Percentiles rank a stretch among this genome's conserved stretches.
phyloP scores from a whole-genome alignment of 2,329 filamentous ascomycete genomes.

The Trichocomaceae sp. region DNA sequence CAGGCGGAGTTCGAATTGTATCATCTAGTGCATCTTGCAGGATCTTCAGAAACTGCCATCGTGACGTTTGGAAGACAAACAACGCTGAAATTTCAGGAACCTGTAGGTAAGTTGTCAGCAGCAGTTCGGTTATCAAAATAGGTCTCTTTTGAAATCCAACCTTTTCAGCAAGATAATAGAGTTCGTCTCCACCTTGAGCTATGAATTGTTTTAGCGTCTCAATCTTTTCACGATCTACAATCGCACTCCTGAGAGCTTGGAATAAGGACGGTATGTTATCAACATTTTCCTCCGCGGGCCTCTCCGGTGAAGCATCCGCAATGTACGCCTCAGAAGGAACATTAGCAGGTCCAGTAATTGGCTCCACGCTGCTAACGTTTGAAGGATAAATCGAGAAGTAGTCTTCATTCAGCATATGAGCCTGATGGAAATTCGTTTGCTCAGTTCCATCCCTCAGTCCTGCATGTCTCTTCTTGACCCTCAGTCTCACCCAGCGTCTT shows the following conservation, averaged over 20 bases:
- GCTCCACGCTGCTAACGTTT: slow-evolving; percentile 38
- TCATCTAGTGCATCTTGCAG: slow-evolving; percentile 59
- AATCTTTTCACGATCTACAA: slow-evolving; percentile 87
- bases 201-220: slow-evolving; percentile 77
- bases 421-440: slow-evolving; percentile 36
- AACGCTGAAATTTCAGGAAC: slow-evolving; percentile 81
- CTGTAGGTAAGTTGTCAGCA: slow-evolving; percentile 25
- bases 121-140: neutral
- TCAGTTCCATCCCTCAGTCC: slow-evolving; percentile 16
- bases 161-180: slow-evolving; percentile 64
- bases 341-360: slow-evolving; percentile 29
- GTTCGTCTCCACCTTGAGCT: slow-evolving; percentile 65
- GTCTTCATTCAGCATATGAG: slow-evolving; percentile 64
- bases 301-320: slow-evolving; percentile 40
- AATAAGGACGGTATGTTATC: slow-evolving; percentile 64
- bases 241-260: slow-evolving; percentile 57
- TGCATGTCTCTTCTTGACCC: slow-evolving; percentile 54
- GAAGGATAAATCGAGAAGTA: slow-evolving; percentile 70
- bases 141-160: slow-evolving; percentile 23
- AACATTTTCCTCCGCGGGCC: slow-evolving; percentile 47
- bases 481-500: slow-evolving; percentile 77
- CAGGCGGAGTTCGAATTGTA: slow-evolving; percentile 41
- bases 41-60: slow-evolving; percentile 65
- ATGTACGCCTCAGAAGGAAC: slow-evolving; percentile 25
- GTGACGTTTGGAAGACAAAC: slow-evolving; percentile 84